Evolutionary conservation across 345 rosid species (phyloP).

Genomic region (Gossypium turneri): DNA sequence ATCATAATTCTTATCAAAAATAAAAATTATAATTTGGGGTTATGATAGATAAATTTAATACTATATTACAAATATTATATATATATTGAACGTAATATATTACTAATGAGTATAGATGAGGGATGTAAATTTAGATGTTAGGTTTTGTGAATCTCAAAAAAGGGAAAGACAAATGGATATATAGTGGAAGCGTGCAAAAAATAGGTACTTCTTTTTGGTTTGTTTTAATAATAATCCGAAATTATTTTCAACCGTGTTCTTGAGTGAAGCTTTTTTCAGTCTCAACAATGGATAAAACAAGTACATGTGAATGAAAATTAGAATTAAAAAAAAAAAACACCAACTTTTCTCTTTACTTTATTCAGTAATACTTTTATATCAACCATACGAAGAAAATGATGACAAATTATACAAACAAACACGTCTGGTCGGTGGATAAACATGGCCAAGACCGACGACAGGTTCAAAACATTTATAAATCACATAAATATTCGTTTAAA

Average conservation of each 20-base stretch:
- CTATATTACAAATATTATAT: too few species aligned
- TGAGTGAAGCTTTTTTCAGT: neutral
- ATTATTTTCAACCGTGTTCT: neutral
- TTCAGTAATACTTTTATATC: neutral
- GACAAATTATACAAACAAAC: neutral
- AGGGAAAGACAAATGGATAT: neutral
- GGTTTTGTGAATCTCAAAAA: neutral
- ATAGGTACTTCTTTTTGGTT: neutral
- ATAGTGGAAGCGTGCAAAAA: neutral
- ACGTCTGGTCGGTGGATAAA: neutral
- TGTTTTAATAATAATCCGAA: neutral
- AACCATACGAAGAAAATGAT: neutral
- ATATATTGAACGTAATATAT: too few species aligned
- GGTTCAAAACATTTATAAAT: too few species aligned
- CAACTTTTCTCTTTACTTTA: neutral
- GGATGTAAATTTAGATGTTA: neutral
- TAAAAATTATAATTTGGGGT: too few species aligned
- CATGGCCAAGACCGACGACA: neutral
- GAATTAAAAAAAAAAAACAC: neutral
- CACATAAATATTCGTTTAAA: too few species aligned
- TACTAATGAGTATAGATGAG: too few species aligned
- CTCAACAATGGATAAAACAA: neutral
- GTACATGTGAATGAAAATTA: neutral
- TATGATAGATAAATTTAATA: too few species aligned
- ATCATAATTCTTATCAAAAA: too few species aligned